Percentiles rank a stretch among this genome's conserved stretches.
Evolutionary conservation across 345 rosid species (phyloP).

Genomic region (Eucalyptus caleyi): DNA sequence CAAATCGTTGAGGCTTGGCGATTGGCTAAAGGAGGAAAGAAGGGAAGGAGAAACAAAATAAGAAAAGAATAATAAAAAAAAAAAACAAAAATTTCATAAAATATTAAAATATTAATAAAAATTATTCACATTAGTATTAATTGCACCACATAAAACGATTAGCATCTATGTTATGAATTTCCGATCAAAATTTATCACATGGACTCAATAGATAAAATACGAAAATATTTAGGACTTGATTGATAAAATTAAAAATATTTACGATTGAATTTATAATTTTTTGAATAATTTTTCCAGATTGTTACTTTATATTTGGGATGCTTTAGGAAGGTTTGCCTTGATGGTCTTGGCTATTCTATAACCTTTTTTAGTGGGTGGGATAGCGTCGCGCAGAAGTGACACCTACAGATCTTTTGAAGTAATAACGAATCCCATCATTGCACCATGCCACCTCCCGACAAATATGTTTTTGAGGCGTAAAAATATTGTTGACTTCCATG

Average conservation of each 20-base stretch:
- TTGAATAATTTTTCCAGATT: neutral
- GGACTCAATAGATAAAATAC: too few species aligned
- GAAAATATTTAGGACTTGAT: too few species aligned
- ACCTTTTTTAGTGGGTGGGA: neutral
- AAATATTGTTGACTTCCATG: neutral
- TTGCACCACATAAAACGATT: rapidly evolving
- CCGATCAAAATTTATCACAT: rapidly evolving
- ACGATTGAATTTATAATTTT: too few species aligned
- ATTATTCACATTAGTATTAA: too few species aligned
- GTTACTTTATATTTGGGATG: neutral
- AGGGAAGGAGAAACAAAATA: too few species aligned
- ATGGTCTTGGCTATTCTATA: neutral
- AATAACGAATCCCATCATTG: neutral
- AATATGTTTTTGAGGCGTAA: neutral
- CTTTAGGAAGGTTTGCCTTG: neutral
- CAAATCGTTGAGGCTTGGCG: rapidly evolving
- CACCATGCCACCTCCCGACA: neutral
- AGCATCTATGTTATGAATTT: too few species aligned
- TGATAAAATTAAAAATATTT: too few species aligned
- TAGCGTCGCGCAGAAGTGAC: too few species aligned
- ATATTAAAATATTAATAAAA: too few species aligned
- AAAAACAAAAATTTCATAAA: too few species aligned
- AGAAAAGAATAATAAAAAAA: too few species aligned
- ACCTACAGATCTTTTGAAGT: neutral
- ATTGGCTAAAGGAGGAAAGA: neutral